Conservation (phyloP, 176 grass and related monocot species). For the Olyra latifolia region DNA sequence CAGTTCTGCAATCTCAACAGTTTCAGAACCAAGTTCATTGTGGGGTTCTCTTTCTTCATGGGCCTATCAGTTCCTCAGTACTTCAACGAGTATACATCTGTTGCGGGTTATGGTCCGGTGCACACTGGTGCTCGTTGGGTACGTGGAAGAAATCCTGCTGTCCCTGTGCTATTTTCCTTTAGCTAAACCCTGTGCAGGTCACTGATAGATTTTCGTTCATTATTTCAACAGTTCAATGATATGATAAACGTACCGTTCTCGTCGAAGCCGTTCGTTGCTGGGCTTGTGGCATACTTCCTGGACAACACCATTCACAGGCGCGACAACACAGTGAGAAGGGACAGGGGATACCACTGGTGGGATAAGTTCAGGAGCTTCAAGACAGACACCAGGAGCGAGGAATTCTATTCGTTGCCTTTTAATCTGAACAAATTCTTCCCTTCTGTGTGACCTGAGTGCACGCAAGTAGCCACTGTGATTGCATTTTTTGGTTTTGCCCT, state of each 20-base stretch:
- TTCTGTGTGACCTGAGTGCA: constrained; percentile 17
- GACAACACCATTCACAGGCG: constrained; percentile 54
- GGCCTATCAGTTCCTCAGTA: constrained; percentile 60
- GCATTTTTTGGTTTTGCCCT: background rate
- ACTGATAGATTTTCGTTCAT: background rate
- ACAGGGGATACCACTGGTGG: constrained; percentile 66
- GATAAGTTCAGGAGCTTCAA: constrained; percentile 54
- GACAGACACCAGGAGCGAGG: constrained; percentile 52
- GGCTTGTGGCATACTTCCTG: constrained; percentile 50
- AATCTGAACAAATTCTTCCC: constrained; percentile 67
- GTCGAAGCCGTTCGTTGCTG: constrained; percentile 48
- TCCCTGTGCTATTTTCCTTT: background rate
- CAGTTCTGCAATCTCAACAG: constrained; percentile 77
- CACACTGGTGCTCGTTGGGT: constrained; percentile 57
- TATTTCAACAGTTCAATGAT: constrained; percentile 49
- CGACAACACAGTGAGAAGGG: constrained; percentile 34
- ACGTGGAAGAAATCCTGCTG: background rate
- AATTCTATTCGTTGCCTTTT: constrained; percentile 60
- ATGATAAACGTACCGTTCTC: constrained; percentile 55
- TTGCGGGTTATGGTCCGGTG: constrained; percentile 43
- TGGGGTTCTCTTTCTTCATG: constrained; percentile 66
- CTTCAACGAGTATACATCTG: constrained; percentile 55
- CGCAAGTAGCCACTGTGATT: background rate
- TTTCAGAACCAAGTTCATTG: constrained; percentile 66
- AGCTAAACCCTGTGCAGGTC: background rate